Percentiles rank a stretch among this genome's conserved stretches.
Evolutionary conservation across 495 filamentous ascomycete species (phyloP).

Genomic region (Neurospora hispaniola): DNA sequence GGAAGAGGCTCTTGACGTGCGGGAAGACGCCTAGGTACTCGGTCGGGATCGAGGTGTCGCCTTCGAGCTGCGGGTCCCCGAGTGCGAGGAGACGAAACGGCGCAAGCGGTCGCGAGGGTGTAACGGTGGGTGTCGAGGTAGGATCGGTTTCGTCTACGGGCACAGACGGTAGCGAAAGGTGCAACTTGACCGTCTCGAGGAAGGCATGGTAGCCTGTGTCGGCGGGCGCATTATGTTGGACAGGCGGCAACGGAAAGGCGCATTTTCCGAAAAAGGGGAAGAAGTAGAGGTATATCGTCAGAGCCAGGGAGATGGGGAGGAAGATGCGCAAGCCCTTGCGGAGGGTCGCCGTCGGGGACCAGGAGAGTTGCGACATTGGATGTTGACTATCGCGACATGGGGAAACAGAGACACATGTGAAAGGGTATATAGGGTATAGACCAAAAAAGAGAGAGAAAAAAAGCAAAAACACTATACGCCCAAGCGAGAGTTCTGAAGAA

Average conservation of each 20-base stretch:
- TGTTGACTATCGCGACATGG: background rate
- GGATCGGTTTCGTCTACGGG: conserved; percentile 9
- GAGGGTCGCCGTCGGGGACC: conserved; percentile 45
- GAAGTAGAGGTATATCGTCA: conserved; percentile 72
- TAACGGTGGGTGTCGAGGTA: conserved; percentile 3
- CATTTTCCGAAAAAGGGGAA: conserved; percentile 79
- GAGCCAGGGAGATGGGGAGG: conserved; percentile 55
- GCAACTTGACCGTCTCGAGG: conserved; percentile 38
- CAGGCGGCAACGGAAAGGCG: conserved; percentile 57
- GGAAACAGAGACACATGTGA: background rate
- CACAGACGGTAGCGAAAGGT: conserved; percentile 13
- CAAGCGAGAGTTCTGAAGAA: background rate
- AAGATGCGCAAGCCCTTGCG: conserved; percentile 54
- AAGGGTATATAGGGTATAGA: background rate
- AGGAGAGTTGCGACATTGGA: background rate
- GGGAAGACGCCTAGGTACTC: conserved; percentile 50
- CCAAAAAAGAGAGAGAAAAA: background rate
- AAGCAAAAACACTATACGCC: background rate
- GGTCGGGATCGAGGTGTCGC: conserved; percentile 69
- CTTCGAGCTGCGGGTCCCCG: conserved; percentile 91
- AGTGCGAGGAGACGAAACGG: conserved; percentile 84
- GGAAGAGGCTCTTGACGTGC: conserved; percentile 43
- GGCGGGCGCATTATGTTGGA: conserved; percentile 8
- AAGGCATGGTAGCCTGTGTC: conserved; percentile 26
- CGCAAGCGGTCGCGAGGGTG: conserved; percentile 34